Conservation (phyloP, 805 yeast genomes). For the Ogataea methanolica region DNA sequence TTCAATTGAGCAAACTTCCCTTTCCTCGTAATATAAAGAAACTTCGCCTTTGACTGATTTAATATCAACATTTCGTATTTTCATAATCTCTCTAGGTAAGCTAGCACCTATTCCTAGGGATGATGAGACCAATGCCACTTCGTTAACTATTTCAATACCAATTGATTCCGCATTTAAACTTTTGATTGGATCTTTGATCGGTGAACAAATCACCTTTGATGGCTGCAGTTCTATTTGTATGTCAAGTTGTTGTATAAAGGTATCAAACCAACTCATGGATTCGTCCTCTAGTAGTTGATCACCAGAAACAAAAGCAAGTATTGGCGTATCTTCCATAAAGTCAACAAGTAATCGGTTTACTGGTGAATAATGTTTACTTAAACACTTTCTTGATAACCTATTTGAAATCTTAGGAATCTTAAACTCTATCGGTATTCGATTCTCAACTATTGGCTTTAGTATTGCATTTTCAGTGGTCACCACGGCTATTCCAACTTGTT, state of each 20-base stretch:
- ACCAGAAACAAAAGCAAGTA: constrained; percentile 6
- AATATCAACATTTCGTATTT: constrained; percentile 1
- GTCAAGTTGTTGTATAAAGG: constrained; percentile 3
- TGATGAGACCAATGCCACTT: constrained; percentile 2
- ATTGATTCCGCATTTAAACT: constrained; percentile 1
- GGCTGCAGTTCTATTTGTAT: not conserved
- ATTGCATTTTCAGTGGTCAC: not conserved
- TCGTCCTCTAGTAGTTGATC: not conserved
- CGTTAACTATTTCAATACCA: constrained; percentile 5
- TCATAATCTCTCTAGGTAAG: constrained; percentile 3
- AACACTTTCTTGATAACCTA: constrained; percentile 5
- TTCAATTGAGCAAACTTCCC: not conserved
- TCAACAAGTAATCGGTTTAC: constrained; percentile 2
- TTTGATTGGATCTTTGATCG: constrained; percentile 1
- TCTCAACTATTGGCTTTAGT: not conserved
- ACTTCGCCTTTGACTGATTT: constrained; percentile 3
- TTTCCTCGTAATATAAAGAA: not conserved
- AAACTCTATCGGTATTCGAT: constrained; percentile 2
- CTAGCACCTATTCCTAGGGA: not conserved
- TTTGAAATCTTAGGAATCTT: constrained; percentile 7
- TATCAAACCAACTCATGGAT: constrained; percentile 5
- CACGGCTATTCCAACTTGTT: not conserved
- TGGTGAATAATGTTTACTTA: constrained; percentile 4
- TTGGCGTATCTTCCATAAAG: constrained; percentile 1
- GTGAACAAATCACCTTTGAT: not conserved